A percentile compares a stretch with the other conserved stretches of the same genome.
phyloP scores from a whole-genome alignment of 192 early-diverging fungal species.

The Backusella liffmaniae region DNA sequence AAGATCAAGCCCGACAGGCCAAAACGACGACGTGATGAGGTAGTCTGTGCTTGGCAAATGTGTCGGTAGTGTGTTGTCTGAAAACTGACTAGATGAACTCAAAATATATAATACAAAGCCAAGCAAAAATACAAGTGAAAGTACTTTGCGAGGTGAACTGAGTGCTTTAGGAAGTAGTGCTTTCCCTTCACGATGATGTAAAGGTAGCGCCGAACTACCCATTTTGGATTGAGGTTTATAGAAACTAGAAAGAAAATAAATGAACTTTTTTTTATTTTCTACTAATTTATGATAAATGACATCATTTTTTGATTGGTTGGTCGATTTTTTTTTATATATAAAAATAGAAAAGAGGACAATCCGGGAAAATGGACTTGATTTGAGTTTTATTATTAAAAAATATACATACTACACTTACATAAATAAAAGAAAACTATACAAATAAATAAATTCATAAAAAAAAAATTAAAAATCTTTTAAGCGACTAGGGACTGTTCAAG shows the following conservation, averaged over 20 bases:
- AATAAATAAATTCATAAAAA: neutral
- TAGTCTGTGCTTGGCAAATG: neutral
- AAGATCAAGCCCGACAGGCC: neutral
- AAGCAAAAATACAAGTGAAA: neutral
- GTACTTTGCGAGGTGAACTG: neutral
- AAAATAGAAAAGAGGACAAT: too few relatives aligned
- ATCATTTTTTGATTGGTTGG: neutral
- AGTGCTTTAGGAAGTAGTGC: neutral
- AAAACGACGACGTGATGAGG: neutral
- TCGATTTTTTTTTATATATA: too few relatives aligned
- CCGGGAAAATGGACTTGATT: too few relatives aligned
- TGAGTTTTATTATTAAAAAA: neutral
- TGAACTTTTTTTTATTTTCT: neutral
- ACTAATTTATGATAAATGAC: neutral
- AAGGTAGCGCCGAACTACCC: neutral
- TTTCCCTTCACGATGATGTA: neutral
- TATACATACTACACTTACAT: neutral
- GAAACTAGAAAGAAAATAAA: neutral
- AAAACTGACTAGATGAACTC: neutral
- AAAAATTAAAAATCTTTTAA: neutral
- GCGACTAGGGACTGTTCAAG: constrained; percentile 61
- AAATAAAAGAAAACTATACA: neutral
- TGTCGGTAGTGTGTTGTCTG: neutral
- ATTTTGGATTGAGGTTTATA: neutral
- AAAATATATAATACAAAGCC: neutral